Percentiles rank a stretch among this genome's conserved stretches.
These are phyloP conservation scores for Penicillium brevicompactum DNA, from an alignment of 2,329 filamentous ascomycete genomes.

Conservation along the genomic window DNA sequence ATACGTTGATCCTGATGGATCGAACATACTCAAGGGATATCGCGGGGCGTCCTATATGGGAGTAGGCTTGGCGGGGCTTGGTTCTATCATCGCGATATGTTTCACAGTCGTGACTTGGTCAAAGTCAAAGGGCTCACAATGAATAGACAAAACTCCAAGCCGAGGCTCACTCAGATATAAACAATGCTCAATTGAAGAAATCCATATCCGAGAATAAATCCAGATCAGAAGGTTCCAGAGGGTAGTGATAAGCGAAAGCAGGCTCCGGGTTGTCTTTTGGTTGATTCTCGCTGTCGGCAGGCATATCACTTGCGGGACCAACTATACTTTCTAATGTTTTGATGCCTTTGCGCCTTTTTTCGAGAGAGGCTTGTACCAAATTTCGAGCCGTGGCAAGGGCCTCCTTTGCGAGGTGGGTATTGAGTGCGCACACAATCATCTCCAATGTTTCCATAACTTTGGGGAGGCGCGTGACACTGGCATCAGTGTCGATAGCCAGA, in stretches of 20 bases:
- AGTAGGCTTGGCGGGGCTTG: constrained; percentile 33
- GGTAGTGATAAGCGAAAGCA: constrained; percentile 5
- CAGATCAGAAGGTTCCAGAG: constrained; percentile 13
- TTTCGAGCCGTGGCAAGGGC: constrained; percentile 16
- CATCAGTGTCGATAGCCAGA: constrained; percentile 43
- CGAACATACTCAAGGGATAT: constrained; percentile 41
- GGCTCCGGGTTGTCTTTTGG: constrained; percentile 3
- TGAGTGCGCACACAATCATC: constrained; percentile 38
- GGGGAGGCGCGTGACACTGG: constrained; percentile 37
- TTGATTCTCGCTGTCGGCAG: background rate
- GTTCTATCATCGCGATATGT: constrained; percentile 19
- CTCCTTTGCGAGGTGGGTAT: constrained; percentile 24
- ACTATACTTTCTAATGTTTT: constrained; percentile 13
- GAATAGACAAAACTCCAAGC: background rate
- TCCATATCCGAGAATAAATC: constrained; percentile 17
- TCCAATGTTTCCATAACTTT: constrained; percentile 42
- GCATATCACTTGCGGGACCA: constrained; percentile 1
- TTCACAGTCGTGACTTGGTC: constrained; percentile 18
- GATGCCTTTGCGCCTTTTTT: constrained; percentile 18
- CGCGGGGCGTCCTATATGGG: constrained; percentile 46
- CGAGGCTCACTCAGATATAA: background rate
- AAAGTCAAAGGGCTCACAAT: background rate
- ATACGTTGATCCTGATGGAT: constrained; percentile 44
- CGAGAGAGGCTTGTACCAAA: constrained; percentile 15
- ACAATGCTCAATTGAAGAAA: background rate